Conservation (phyloP, 495 filamentous ascomycete species). For the Clohesyomyces aquaticus region DNA sequence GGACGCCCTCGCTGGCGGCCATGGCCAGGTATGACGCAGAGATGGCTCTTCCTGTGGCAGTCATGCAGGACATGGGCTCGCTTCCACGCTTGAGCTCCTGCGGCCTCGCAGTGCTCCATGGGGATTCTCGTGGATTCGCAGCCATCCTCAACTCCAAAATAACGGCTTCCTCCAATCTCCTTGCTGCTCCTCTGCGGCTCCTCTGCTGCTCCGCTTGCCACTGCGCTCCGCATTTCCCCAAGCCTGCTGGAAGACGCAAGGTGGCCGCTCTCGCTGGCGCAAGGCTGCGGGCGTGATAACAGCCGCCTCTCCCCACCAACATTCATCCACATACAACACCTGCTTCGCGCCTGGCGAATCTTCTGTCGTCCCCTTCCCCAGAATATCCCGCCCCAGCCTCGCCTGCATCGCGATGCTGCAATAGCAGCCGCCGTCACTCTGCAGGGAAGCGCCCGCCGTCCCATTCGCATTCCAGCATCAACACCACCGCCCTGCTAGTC, state of each 20-base stretch:
- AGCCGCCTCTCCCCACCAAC: not conserved
- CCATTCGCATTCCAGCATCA: not conserved
- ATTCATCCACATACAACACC: constrained; percentile 24
- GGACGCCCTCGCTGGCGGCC: not conserved
- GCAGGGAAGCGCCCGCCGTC: not conserved
- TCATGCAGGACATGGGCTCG: not conserved
- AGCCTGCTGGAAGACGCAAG: constrained; percentile 5
- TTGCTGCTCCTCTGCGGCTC: not conserved
- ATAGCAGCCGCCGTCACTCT: not conserved
- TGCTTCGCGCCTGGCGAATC: constrained; percentile 2
- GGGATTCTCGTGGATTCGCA: not conserved
- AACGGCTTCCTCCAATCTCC: not conserved
- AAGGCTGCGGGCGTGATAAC: constrained; percentile 24
- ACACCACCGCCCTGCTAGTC: not conserved
- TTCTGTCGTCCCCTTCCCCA: constrained; percentile 5
- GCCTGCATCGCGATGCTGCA: constrained; percentile 1
- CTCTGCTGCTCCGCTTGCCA: not conserved
- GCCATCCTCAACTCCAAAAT: not conserved
- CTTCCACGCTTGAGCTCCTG: not conserved
- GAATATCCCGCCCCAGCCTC: not conserved
- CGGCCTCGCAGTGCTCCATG: not conserved
- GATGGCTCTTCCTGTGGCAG: no score
- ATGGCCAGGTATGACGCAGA: not conserved
- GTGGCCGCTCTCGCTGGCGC: constrained; percentile 6
- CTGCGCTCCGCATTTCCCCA: not conserved